Percentiles rank a stretch among this genome's conserved stretches.
phyloP scores from a whole-genome alignment of 768 basidiomycete species.

The Suillus clintonianus region DNA sequence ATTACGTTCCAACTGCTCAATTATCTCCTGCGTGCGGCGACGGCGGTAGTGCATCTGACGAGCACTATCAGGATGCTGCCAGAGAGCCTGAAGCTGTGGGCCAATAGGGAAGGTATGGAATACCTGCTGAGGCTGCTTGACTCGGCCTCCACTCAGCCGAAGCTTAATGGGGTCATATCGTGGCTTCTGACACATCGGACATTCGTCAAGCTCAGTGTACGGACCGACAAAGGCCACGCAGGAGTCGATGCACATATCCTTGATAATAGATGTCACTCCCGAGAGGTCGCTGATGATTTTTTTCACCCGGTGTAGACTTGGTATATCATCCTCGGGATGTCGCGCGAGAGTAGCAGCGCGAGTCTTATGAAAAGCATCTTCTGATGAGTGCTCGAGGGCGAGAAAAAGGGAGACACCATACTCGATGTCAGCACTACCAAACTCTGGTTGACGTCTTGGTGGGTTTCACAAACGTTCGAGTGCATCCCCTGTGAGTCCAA shows the following conservation, averaged over 20 bases:
- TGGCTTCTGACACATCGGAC: neutral
- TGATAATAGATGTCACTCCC: neutral
- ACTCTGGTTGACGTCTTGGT: neutral
- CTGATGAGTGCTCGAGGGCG: neutral
- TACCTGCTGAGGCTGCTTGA: neutral
- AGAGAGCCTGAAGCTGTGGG: neutral
- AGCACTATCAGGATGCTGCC: neutral
- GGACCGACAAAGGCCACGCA: neutral
- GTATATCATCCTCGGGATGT: neutral
- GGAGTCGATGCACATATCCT: neutral
- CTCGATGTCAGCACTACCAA: neutral
- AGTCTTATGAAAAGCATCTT: neutral
- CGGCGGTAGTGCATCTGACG: neutral
- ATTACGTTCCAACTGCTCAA: neutral
- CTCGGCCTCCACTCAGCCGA: neutral
- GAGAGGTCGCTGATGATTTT: neutral
- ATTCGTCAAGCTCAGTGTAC: neutral
- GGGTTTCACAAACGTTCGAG: neutral
- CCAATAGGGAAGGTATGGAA: neutral
- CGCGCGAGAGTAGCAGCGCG: neutral
- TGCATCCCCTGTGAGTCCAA: neutral
- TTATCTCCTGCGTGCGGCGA: neutral
- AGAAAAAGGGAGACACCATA: neutral
- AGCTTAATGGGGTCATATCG: neutral
- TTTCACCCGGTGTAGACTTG: neutral